Evolutionary conservation across 768 basidiomycete species (phyloP), one percentile per base, ranked within the genome.

Genomic region (Suillus weaverae): DNA sequence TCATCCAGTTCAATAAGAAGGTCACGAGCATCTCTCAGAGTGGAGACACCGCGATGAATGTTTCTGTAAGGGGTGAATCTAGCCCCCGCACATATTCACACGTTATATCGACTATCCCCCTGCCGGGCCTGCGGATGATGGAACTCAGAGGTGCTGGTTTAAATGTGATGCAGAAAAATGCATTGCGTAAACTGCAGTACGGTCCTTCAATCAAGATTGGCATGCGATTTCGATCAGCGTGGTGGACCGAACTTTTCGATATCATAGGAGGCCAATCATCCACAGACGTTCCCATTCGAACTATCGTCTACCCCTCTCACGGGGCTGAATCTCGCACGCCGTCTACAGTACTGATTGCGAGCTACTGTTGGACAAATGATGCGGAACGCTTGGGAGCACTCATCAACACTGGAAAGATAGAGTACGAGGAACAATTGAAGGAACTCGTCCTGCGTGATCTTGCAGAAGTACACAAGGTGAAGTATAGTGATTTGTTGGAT

Each of bases 301-400:
- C 73, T 0, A 70, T 81, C 53, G 77, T 83, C 4, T 83, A 82
- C 66, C 83, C 82, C 0, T 83, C 81, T 3, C 78, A 78, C 22
- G 79, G 79, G 0, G 66, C 67, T 33, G 63, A 67, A 30, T 57
- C 66, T 22, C 32, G 43, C 30, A 66, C 65, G 0, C 73, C 70
- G 14, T 68, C 73, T 14, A 73, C 70, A 0, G 71, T 73, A 0
- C 69, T 83, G 7, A 79, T 83, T 11, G 80, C 77, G 4, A 81
- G 79, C 55, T 83, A 83, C 69, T 70, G 67, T 36, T 81, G 78
- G 80, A 75, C 74, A 11, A 64, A 75, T 0, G 81, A 83, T 50
- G 79, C 82, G 0, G 64, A 66, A 22, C 73, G 80, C 10, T 66
- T 82, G 8, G 78, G 76, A 3, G 66, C 78, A 1, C 74, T 83